phyloP scores from a whole-genome alignment of 2,329 filamentous ascomycete species.

The Pseudocercospora musae region DNA sequence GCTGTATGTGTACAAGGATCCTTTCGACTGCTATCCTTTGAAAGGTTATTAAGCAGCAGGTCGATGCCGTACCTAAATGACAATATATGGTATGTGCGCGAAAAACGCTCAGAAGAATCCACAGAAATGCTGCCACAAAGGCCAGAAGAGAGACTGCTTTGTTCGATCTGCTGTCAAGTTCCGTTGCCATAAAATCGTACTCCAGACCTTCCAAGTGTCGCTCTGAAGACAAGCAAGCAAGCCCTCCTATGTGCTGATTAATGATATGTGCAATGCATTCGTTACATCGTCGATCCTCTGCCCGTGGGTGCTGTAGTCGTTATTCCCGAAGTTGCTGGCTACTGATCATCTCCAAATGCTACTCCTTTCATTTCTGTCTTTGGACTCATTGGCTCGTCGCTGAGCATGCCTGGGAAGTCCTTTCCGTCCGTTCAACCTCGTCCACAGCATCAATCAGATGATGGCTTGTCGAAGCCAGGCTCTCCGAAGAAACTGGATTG shows the following conservation, averaged over 20 bases:
- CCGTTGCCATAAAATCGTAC: not conserved
- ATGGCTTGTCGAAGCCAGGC: conserved; percentile 10
- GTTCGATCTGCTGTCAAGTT: not conserved
- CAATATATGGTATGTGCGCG: not conserved
- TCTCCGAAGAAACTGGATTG: conserved; percentile 7
- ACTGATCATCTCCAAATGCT: not conserved
- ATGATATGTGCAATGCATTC: conserved; percentile 1
- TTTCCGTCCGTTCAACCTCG: conserved; percentile 14
- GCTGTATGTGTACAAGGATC: not conserved
- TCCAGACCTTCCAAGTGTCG: not conserved
- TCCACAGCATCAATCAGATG: conserved; percentile 11
- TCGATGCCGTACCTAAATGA: not conserved
- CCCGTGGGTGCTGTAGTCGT: not conserved
- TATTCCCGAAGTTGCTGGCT: not conserved
- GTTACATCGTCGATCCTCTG: not conserved
- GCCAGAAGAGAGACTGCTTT: not conserved
- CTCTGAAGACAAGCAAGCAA: not conserved
- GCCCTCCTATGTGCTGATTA: conserved; percentile 1
- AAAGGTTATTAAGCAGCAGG: not conserved
- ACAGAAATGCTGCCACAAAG: not conserved
- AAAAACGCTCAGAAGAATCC: not conserved
- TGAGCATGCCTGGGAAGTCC: not conserved
- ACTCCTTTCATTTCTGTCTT: not conserved
- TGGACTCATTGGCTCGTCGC: not conserved
- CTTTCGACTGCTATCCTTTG: not conserved